These are phyloP conservation scores for Pugionium cornutum DNA, from an alignment of 345 rosid species.

Conservation along the genomic window DNA sequence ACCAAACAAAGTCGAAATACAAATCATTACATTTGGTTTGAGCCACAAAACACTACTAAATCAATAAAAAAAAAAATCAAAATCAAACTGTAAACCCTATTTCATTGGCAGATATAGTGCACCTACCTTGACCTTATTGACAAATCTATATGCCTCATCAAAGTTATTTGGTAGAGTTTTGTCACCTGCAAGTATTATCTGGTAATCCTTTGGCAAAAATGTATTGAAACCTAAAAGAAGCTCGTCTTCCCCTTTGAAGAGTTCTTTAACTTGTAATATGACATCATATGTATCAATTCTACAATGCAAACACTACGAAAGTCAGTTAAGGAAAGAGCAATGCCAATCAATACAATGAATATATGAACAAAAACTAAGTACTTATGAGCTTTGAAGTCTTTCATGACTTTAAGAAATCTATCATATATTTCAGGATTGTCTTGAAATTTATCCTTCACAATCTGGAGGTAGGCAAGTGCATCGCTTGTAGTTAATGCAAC, in stretches of 20 bases:
- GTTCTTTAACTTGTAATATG: slow-evolving; percentile 72
- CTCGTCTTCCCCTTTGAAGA: slow-evolving; percentile 73
- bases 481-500: slow-evolving; percentile 54
- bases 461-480: slow-evolving; percentile 60
- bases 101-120: background rate
- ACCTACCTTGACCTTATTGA: slow-evolving; percentile 73
- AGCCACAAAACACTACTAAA: too few species aligned
- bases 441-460: background rate
- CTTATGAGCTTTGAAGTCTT: slow-evolving; percentile 72
- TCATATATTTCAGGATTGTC: background rate
- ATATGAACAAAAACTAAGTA: background rate
- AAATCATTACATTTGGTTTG: too few species aligned
- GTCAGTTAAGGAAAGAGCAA: slow-evolving; percentile 5
- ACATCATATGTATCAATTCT: slow-evolving; percentile 77
- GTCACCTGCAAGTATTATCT: slow-evolving; percentile 62
- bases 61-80: background rate
- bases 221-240: slow-evolving; percentile 78
- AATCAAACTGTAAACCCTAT: background rate
- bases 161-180: slow-evolving; percentile 59
- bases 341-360: background rate
- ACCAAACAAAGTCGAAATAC: too few species aligned
- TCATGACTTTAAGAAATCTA: slow-evolving; percentile 1
- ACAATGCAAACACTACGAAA: slow-evolving; percentile 24
- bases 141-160: slow-evolving; percentile 70
- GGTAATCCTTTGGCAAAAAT: slow-evolving; percentile 80